Evolutionary conservation across 495 filamentous ascomycete genomes (phyloP), one percentile per base, ranked within the genome.

Genomic region (Penicillium canescens): DNA sequence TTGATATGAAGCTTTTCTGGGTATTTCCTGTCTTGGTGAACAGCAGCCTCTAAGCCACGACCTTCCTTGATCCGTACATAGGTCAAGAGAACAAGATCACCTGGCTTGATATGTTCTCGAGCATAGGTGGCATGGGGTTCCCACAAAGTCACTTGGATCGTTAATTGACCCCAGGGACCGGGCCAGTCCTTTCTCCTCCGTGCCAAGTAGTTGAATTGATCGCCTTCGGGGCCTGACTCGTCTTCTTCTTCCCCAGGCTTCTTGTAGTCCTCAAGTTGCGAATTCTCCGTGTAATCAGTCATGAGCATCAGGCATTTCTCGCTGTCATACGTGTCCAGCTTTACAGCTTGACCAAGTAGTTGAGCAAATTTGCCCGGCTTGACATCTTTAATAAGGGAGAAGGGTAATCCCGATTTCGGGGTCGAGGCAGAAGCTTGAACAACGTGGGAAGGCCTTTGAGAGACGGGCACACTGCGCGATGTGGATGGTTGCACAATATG

Each of bases 211-310:
- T 73, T 74, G 50, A 62, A 78, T 3, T 56, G 50, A 54, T 86
- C 83, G 1, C 78, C 82, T 40, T 82, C 74, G 16, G 57, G 61
- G 5, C 67, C 74, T 8, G 48, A 38, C n/a, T 60, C 63, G 46
- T 71, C 62, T 33, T 68, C 56, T 23, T 68, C 63, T 54, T 76
- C 79, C 18, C 71, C 74, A 44, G 44, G 43, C n/a, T 62, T 65
- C 11, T 42, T 50, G 36, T 86, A 83, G 31, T 84, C 69, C 40
- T 77, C 82, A 18, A 98, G 81, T 28, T 59, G 50, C 0, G 68
- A 58, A 54, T 95, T 88, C 21, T 78, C 64, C 8, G 92, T 96
- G 68, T 96, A 98, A 66, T 98, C 94, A 0, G 90, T 92, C 14
- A 96, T 65, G 67, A 92, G 91, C 0, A 98, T 39, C 2, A 86